Evolutionary conservation across 495 filamentous ascomycete species (phyloP).

Genomic region (Neurospora sp.): DNA sequence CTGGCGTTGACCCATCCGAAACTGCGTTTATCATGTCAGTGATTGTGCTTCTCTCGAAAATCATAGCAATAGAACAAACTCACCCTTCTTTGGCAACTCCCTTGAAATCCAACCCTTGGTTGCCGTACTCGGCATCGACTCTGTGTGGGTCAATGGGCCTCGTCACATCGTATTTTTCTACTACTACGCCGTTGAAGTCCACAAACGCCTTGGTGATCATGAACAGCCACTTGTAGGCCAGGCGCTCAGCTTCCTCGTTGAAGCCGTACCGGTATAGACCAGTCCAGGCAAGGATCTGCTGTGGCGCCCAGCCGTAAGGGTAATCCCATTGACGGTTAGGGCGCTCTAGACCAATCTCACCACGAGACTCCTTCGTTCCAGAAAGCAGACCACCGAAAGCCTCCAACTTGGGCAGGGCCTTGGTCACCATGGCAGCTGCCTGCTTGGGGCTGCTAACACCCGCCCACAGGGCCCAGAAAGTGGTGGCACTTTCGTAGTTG

Average conservation of each 20-base stretch:
- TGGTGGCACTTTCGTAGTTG: constrained; percentile 77
- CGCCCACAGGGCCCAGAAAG: constrained; percentile 96
- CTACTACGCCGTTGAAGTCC: constrained; percentile 93
- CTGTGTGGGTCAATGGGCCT: constrained; percentile 77
- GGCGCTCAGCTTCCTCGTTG: constrained; percentile 71
- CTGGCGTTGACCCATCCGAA: constrained; percentile 99
- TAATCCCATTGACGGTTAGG: constrained; percentile 98
- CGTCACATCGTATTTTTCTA: constrained; percentile 98
- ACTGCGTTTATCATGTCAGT: constrained; percentile 37
- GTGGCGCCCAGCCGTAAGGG: constrained; percentile 94
- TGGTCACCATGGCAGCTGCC: constrained; percentile 63
- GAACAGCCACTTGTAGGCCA: constrained; percentile 91
- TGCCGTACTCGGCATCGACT: constrained; percentile 94
- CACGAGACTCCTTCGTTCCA: constrained; percentile 78
- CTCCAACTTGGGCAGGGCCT: constrained; percentile 77
- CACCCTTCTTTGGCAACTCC: constrained; percentile 93
- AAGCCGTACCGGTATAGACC: constrained; percentile 86
- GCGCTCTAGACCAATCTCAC: constrained; percentile 63
- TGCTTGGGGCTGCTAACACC: constrained; percentile 72
- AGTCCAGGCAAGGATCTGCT: constrained; percentile 97
- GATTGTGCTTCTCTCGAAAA: constrained; percentile 7
- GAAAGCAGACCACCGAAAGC: constrained; percentile 79
- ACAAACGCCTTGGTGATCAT: constrained; percentile 97
- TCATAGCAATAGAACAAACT: constrained; percentile 25
- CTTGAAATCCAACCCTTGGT: constrained; percentile 89